Percentiles rank a stretch among this genome's conserved stretches.
phyloP scores from a whole-genome alignment of 768 basidiomycete species.

The Mycena filopes region DNA sequence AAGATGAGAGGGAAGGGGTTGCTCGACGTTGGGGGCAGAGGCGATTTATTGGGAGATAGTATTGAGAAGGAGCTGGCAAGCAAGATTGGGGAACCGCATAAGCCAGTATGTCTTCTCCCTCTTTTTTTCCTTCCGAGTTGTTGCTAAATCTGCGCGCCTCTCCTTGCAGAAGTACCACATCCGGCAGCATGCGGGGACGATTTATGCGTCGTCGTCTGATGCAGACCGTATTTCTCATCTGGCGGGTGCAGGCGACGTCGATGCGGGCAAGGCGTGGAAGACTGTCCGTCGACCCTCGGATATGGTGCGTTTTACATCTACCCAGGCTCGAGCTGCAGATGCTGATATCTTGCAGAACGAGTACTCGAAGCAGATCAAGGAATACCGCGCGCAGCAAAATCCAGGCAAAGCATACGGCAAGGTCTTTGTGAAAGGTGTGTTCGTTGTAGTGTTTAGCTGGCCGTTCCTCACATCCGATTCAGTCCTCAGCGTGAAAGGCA shows the following conservation, averaged over 20 bases:
- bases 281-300: conserved; percentile 90
- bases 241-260: conserved; percentile 82
- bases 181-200: conserved; percentile 77
- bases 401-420: conserved; percentile 88
- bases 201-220: conserved; percentile 85
- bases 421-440: conserved; percentile 90
- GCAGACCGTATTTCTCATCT: conserved; percentile 77
- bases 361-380: conserved; percentile 89
- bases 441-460: neutral
- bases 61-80: conserved; percentile 76
- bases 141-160: too few relatives aligned
- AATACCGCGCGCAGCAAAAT: conserved; percentile 81
- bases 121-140: conserved; percentile 16
- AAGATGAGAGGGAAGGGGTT: conserved; percentile 49
- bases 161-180: conserved; percentile 78
- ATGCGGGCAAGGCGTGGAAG: conserved; percentile 87
- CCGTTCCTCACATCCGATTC: conserved; percentile 23
- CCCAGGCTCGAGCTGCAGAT: neutral
- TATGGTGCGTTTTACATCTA: conserved; percentile 69
- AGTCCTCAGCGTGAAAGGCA: conserved; percentile 82
- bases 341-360: conserved; percentile 72
- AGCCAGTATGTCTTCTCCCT: conserved; percentile 49
- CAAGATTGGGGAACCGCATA: conserved; percentile 60
- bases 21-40: conserved; percentile 52
- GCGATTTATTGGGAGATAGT: conserved; percentile 71